Evolutionary conservation across 106 monocot genomes (phyloP), one percentile per base, ranked within the genome.

Genomic region (Dactylorhiza incarnata): DNA sequence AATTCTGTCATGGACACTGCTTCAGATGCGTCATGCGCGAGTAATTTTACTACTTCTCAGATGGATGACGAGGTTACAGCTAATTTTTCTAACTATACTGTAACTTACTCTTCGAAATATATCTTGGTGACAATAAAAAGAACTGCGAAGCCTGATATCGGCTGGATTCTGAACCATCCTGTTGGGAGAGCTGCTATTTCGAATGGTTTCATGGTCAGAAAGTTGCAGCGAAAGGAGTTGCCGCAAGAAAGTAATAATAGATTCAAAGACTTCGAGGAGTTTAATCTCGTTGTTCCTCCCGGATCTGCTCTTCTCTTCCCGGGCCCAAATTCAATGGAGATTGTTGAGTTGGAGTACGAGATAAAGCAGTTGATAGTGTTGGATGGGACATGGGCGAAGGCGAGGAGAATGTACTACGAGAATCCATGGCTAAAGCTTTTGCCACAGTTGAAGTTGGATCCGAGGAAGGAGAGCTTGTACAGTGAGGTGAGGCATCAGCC

Each of bases 331-430:
- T 70, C 87, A 2, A 61, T 87, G 20, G 56, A 51, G 54, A 19
- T 81, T 14, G 71, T 81, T 12, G 79, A 78, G 25, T 74, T 87
- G 49, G 81, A 84, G 51, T 92, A 87, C 77, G 79, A 95, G 52
- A 88, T 95, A 46, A 92, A 85, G 79, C 84, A 92, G 73, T 74
- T 95, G 81, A 49, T 95, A 66, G 92, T 95, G 49, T 73, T 95
- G 68, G 95, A 95, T 78, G 95, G 90, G 7, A 95, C 95, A 10
- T 95, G 95, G 95, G 80, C 80, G 3, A 95, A 95, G 83, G 90
- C 95, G 11, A 87, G 82, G 82, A 76, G 95, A 51, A 92, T 95
- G 81, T 95, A 90, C 83, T 77, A 88, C 51, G 95, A 95, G 85
- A 95, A 95, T 70, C 92, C 95, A 55, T 95, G 95, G 95, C 61